These are phyloP conservation scores for Graphiopsis chlorocephala DNA, from an alignment of 2,329 filamentous ascomycete genomes.

Conservation along the genomic window DNA sequence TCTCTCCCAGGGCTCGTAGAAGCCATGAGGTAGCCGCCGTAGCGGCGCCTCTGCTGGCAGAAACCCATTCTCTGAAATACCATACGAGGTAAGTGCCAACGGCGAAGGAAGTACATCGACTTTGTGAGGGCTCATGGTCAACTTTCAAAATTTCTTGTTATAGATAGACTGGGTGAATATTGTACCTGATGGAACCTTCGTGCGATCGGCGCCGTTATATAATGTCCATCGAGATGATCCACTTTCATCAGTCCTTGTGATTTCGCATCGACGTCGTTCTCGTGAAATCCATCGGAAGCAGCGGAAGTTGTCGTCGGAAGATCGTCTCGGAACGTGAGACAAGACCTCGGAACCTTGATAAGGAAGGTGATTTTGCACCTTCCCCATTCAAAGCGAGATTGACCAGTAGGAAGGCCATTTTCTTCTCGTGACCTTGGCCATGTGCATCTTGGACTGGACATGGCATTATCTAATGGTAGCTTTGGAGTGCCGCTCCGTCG, in stretches of 20 bases:
- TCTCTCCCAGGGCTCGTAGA: constrained; percentile 91
- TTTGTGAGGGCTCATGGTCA: constrained; percentile 28
- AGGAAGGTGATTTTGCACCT: neutral
- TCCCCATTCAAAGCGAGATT: neutral
- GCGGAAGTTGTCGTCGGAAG: constrained; percentile 1
- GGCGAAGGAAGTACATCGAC: constrained; percentile 22
- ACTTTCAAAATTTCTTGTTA: neutral
- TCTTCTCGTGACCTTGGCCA: neutral
- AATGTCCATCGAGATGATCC: constrained; percentile 12
- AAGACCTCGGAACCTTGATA: constrained; percentile 1
- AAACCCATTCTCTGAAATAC: constrained; percentile 62
- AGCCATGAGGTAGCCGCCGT: constrained; percentile 75
- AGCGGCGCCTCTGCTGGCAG: constrained; percentile 77
- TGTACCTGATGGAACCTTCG: constrained; percentile 1
- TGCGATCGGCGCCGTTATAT: constrained; percentile 15
- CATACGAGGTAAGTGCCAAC: constrained; percentile 24
- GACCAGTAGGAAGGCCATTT: neutral
- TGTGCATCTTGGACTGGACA: neutral
- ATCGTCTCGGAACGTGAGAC: neutral
- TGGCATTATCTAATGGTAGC: constrained; percentile 2
- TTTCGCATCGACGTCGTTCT: neutral
- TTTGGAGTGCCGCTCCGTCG: neutral
- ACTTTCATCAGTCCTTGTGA: constrained; percentile 4
- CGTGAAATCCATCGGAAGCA: neutral
- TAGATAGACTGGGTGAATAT: neutral